phyloP scores from a whole-genome alignment of 139 green algal genomes.

The Pleodorina starrii region DNA sequence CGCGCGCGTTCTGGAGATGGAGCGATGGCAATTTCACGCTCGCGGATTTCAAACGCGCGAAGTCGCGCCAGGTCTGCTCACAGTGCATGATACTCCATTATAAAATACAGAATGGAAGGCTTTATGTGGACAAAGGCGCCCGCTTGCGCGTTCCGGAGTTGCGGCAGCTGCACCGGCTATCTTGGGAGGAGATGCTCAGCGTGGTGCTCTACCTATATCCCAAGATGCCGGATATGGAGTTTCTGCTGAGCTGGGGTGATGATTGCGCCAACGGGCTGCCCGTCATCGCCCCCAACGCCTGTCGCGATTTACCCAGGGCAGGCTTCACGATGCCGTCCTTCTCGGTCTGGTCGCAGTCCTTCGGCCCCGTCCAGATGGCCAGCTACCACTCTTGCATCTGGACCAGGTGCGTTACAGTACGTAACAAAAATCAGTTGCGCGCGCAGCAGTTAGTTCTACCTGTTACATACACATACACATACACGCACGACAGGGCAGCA shows the following conservation, averaged over 20 bases:
- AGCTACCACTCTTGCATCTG: conserved; percentile 47
- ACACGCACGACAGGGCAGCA: too few species aligned
- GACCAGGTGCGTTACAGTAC: background rate
- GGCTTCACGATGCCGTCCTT: conserved; percentile 63
- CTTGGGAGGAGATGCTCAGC: conserved; percentile 22
- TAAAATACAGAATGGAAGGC: conserved; percentile 7
- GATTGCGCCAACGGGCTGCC: conserved; percentile 26
- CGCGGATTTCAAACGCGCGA: background rate
- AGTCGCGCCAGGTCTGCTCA: background rate
- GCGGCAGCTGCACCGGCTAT: conserved; percentile 11
- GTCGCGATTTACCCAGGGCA: background rate
- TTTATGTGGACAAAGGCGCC: background rate
- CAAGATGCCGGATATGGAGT: conserved; percentile 55
- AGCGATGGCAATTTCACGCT: background rate
- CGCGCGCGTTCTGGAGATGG: conserved; percentile 7
- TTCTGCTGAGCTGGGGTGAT: conserved; percentile 55
- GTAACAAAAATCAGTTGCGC: background rate
- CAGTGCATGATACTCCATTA: conserved; percentile 57
- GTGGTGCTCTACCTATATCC: conserved; percentile 50
- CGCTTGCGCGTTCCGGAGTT: background rate
- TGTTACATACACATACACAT: background rate
- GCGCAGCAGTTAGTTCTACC: background rate
- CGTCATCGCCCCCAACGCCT: conserved; percentile 17
- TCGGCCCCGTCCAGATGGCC: conserved; percentile 49
- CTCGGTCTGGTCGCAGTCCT: conserved; percentile 49